Base-by-base conservation (phyloP, 2,329 filamentous ascomycete species). In the Cladosporium sp. region DNA sequence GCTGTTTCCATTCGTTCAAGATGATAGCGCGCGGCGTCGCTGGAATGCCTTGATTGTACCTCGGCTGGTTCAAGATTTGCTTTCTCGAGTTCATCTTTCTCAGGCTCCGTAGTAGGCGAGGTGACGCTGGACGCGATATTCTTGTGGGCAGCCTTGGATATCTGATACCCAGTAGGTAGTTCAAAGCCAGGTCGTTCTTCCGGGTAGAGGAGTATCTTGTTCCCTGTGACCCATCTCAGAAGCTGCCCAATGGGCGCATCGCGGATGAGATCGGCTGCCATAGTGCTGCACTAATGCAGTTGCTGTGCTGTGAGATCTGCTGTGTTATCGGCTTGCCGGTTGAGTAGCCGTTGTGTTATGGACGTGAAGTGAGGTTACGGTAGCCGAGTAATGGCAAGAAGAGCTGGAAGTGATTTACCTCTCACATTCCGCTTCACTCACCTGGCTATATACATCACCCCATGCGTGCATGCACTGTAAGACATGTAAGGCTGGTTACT, bases 1-100 rank as follows among this genome's bases (percentile, higher is more conserved):
- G 90, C 91, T 64, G 91, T 89, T 78, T 97, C 92, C 67, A 96
- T 96, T 70, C 92, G 88, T 66, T 85, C 85, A 66, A 93, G 89
- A 79, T 96, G 97, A 63, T 86, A 85, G 60, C 83, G 82, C 60
- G 95, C 40, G 34, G 47, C 20, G 5, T 56, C 54, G 34, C 40
- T 56, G 15, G 60, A 51, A 14, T 58, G 40, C n/a, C 55, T 58
- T 14, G 36, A 40, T n/a, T 25, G 55, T 3, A 37, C 15, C 38
- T 61, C 61, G 14, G 56, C 55, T 15, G 64, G 59, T 47, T 69
- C 66, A 12, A 65, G 25, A 11, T 47, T 37, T 9, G 50, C 51
- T 63, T 74, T 75, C 37, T 74, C 74, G 12, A 72, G 61, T 25
- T 73, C 69, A 3, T 63, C 63, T 15, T 56, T 50, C 5, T 63